Conservation (phyloP, 1,284 basidiomycete species). For the Heterobasidion occidentale region DNA sequence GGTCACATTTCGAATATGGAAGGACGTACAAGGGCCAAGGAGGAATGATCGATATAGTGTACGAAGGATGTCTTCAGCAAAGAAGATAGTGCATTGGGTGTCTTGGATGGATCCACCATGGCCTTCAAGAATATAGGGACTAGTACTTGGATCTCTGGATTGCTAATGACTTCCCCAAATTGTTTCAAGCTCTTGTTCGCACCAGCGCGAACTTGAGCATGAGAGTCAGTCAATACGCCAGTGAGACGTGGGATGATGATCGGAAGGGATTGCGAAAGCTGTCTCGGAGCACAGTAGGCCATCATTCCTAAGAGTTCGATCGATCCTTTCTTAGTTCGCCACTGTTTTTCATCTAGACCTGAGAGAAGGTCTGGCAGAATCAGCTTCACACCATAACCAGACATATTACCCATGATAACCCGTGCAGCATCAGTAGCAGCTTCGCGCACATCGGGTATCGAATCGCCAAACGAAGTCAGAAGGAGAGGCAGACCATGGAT, state of each 20-base stretch:
- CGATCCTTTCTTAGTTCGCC: conserved; percentile 97
- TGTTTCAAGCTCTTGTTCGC: conserved; percentile 96
- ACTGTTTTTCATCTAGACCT: conserved; percentile 97
- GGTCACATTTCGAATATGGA: background rate
- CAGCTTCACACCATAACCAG: conserved; percentile 92
- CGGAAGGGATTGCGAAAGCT: conserved; percentile 91
- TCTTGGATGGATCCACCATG: conserved; percentile 93
- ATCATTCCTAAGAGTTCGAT: conserved; percentile 98
- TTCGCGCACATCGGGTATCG: conserved; percentile 85
- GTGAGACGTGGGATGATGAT: conserved; percentile 95
- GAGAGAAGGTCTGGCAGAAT: conserved; percentile 88
- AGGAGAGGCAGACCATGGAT: conserved; percentile 83
- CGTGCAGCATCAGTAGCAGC: conserved; percentile 91
- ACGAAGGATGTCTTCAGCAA: conserved; percentile 94
- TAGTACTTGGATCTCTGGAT: conserved; percentile 90
- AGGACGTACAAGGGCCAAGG: conserved; percentile 78
- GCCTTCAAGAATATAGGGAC: conserved; percentile 94
- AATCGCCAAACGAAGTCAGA: conserved; percentile 87
- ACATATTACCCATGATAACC: conserved; percentile 94
- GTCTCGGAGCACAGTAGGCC: conserved; percentile 96
- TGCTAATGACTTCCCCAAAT: conserved; percentile 94
- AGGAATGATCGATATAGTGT: conserved; percentile 98
- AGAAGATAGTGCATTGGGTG: conserved; percentile 73
- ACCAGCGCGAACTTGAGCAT: conserved; percentile 90
- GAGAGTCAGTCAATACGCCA: conserved; percentile 93